These are phyloP conservation scores for Boletus insuetus DNA, from an alignment of 768 basidiomycete genomes.

Conservation along the genomic window DNA sequence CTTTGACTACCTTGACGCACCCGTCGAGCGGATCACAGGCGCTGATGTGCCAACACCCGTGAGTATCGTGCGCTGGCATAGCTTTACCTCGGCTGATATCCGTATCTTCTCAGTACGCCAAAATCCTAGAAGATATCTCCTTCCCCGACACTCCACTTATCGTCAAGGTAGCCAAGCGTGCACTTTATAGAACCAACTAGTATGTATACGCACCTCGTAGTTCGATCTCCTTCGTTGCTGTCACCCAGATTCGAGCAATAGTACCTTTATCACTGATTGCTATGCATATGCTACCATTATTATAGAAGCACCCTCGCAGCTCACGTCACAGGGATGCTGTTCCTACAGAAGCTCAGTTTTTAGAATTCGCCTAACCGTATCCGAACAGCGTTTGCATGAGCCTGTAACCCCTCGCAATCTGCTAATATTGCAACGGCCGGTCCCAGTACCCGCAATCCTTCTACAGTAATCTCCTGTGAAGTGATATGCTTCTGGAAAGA, in stretches of 20 bases:
- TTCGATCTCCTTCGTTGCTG: slow-evolving; percentile 6
- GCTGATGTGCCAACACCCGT: slow-evolving; percentile 97
- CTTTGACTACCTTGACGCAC: slow-evolving; percentile 97
- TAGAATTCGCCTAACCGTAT: slow-evolving; percentile 54
- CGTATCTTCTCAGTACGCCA: slow-evolving; percentile 66
- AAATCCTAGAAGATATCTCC: slow-evolving; percentile 81
- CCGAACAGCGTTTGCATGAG: slow-evolving; percentile 94
- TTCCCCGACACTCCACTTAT: slow-evolving; percentile 94
- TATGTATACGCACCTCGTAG: slow-evolving; percentile 9
- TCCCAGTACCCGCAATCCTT: slow-evolving; percentile 75
- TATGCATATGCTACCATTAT: slow-evolving; percentile 12
- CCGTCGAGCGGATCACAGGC: slow-evolving; percentile 96
- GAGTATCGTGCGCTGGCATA: slow-evolving; percentile 30
- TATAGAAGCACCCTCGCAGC: slow-evolving; percentile 8
- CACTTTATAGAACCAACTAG: slow-evolving; percentile 86
- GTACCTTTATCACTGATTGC: slow-evolving; percentile 9
- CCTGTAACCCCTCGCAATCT: slow-evolving; percentile 91
- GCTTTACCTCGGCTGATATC: slow-evolving; percentile 7
- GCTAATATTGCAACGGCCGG: slow-evolving; percentile 88
- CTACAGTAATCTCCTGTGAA: slow-evolving; percentile 84
- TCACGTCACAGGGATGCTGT: neutral
- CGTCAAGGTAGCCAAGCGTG: slow-evolving; percentile 92
- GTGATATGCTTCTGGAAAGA: slow-evolving; percentile 99
- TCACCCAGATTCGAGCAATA: slow-evolving; percentile 14
- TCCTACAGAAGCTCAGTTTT: neutral